phyloP scores from a whole-genome alignment of 805 yeast genomes.

The Candida insectorum region DNA sequence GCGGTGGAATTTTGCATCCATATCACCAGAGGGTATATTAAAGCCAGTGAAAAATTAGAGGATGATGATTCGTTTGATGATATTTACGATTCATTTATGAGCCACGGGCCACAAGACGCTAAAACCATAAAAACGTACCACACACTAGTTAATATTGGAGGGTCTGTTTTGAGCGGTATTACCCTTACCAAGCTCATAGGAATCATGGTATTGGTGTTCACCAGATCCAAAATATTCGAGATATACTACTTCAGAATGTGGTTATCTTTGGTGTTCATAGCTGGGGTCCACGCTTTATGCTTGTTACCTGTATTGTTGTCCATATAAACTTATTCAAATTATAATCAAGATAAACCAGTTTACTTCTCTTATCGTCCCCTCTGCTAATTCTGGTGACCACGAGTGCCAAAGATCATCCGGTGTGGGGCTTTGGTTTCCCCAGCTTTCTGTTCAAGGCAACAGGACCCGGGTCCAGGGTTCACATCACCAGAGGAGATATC shows the following conservation, averaged over 20 bases:
- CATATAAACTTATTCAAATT: too few relatives aligned
- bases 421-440: too few relatives aligned
- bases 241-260: slow-evolving; percentile 95
- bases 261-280: slow-evolving; percentile 73
- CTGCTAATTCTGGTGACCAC: too few relatives aligned
- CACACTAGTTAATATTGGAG: slow-evolving; percentile 79
- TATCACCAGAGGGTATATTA: slow-evolving; percentile 72
- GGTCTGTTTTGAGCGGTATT: slow-evolving; percentile 87
- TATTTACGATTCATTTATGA: slow-evolving; percentile 12
- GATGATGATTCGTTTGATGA: slow-evolving; percentile 6
- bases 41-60: slow-evolving; percentile 6
- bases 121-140: slow-evolving; percentile 40
- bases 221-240: slow-evolving; percentile 83
- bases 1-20: slow-evolving; percentile 94
- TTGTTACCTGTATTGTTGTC: slow-evolving; percentile 74
- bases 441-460: too few relatives aligned
- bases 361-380: too few relatives aligned
- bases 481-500: too few relatives aligned
- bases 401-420: too few relatives aligned
- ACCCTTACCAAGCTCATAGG: slow-evolving; percentile 89
- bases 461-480: too few relatives aligned
- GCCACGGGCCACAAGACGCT: slow-evolving; percentile 3
- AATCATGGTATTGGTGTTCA: slow-evolving; percentile 79
- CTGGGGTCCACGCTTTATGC: slow-evolving; percentile 74
- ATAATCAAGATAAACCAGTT: too few relatives aligned